Percentiles rank a stretch among this genome's conserved stretches.
Conservation (phyloP, 2,329 filamentous ascomycete genomes). For the Stemphylium lycopersici region DNA sequence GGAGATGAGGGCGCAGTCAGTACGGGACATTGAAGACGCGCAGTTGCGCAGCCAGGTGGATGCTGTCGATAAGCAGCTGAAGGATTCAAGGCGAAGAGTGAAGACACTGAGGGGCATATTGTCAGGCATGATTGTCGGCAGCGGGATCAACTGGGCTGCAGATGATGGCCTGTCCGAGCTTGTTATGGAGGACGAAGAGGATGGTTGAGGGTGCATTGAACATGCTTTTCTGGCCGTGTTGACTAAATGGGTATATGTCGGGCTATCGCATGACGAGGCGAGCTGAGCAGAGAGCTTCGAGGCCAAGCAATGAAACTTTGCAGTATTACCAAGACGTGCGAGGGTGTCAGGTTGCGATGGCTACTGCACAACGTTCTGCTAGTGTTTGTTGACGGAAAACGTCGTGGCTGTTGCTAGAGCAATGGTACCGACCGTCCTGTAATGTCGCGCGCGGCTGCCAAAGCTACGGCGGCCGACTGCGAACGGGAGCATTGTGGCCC, state of each 20-base stretch:
- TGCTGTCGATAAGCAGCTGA: constrained; percentile 64
- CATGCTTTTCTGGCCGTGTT: too few relatives aligned
- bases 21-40: constrained; percentile 61
- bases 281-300: too few relatives aligned
- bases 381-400: constrained; percentile 20
- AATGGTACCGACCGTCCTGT: not conserved
- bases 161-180: constrained; percentile 71
- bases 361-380: not conserved
- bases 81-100: constrained; percentile 69
- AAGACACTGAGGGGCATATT: constrained; percentile 77
- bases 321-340: not conserved
- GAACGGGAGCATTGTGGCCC: not conserved
- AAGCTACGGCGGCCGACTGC: not conserved
- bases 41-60: constrained; percentile 63
- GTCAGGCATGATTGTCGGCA: constrained; percentile 79
- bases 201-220: constrained; percentile 22
- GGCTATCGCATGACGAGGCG: too few relatives aligned
- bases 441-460: not conserved
- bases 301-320: not conserved
- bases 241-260: too few relatives aligned
- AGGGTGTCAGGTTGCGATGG: not conserved
- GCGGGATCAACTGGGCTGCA: constrained; percentile 80
- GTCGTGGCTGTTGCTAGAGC: constrained; percentile 18
- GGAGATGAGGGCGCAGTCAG: constrained; percentile 60
- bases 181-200: constrained; percentile 70